phyloP scores from a whole-genome alignment of 192 early-diverging fungal genomes.

The Umbelopsis sp. region DNA sequence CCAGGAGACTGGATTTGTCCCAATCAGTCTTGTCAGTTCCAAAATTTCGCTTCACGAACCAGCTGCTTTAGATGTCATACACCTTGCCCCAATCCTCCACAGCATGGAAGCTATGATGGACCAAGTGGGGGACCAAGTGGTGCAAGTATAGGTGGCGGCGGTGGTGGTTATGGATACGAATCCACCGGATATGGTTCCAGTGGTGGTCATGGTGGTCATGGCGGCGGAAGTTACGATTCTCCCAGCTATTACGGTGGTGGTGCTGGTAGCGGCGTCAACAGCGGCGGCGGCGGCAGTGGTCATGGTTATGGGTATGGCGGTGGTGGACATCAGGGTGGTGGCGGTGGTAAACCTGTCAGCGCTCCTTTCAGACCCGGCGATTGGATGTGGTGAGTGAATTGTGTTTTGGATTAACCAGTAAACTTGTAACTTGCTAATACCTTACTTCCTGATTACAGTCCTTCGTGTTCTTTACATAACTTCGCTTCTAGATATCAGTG shows the following conservation, averaged over 20 bases:
- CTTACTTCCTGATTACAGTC: conserved; percentile 22
- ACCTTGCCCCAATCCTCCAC: conserved; percentile 27
- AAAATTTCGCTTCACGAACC: conserved; percentile 76
- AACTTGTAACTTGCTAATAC: not conserved
- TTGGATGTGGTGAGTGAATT: conserved; percentile 56
- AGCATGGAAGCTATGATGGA: conserved; percentile 15
- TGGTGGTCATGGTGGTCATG: conserved; percentile 13
- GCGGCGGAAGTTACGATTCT: conserved; percentile 29
- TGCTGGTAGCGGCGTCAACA: conserved; percentile 15
- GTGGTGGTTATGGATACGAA: conserved; percentile 23
- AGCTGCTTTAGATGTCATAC: conserved; percentile 67
- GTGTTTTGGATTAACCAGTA: not conserved
- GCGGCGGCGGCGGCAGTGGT: conserved; percentile 27
- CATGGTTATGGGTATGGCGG: conserved; percentile 35
- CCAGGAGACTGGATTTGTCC: conserved; percentile 80
- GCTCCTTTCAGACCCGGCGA: conserved; percentile 64
- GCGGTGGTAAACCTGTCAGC: conserved; percentile 21
- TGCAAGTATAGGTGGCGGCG: not conserved
- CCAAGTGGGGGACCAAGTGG: not conserved
- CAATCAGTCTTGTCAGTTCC: conserved; percentile 64
- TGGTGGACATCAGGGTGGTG: conserved; percentile 30
- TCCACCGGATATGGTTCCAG: conserved; percentile 6
- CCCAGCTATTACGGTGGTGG: conserved; percentile 21
- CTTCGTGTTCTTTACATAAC: conserved; percentile 65
- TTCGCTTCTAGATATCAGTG: conserved; percentile 69